Evolutionary conservation across 2,329 filamentous ascomycete species (phyloP), one percentile per base, ranked within the genome.

Genomic region (Xylariaceae sp.): DNA sequence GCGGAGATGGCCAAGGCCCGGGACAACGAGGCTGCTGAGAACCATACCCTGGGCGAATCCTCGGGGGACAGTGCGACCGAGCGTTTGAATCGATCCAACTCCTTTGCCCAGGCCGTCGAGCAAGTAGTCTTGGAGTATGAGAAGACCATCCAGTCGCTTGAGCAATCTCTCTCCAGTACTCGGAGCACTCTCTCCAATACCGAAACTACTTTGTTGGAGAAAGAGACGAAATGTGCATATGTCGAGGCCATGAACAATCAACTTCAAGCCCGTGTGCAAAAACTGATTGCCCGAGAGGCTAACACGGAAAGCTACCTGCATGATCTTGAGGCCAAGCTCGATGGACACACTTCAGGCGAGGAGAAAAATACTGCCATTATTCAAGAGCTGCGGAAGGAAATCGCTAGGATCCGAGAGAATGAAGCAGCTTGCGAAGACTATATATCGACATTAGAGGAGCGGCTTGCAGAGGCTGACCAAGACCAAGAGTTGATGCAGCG

Each of bases 61-160:
- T 77, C 87, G 13, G 90, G 86, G 49, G 91, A 93, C 68, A 90
- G 80, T 62, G 91, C 92, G 1, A 87, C 92, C 20, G 92, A 97
- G 70, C 84, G 94, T 47, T 76, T 97, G 60, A 95, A 97, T 70
- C 87, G 94, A 33, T 99, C 95, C 15, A 96, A 95, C 70, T 95
- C 91, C 0, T 97, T 99, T 69, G 92, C 93, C 1, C 89, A 96
- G 69, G 93, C 93, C 23, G 93, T 99, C 16, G 94, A 99, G 67
- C 90, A 96, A 67, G 91, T 99, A 18, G 91, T 99, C 3, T 77
- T 97, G 42, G 94, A 99, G 73, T 99, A 99, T 69, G 95, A 99
- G 72, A 97, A 96, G 80, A 99, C 95, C 0, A 99, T 99, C 43
- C 92, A 97, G 70, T 88, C 85, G 47, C 81, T 99, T 13, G 94